phyloP scores from a whole-genome alignment of 2,329 filamentous ascomycete species.

The Calonectria pteridis region DNA sequence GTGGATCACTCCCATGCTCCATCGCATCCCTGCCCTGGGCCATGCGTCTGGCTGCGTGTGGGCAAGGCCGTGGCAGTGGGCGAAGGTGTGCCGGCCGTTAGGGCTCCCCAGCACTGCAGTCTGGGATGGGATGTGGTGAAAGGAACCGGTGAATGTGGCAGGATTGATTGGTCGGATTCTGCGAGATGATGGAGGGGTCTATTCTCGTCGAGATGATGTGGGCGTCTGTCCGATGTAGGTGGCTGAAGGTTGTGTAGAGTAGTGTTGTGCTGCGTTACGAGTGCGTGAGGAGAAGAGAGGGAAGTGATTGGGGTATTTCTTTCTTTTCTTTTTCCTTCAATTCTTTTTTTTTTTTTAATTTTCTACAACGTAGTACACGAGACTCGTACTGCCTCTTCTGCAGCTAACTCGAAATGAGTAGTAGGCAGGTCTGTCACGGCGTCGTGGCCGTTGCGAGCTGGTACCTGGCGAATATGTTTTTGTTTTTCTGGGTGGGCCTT shows the following conservation, averaged over 20 bases:
- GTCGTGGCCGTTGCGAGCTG: conserved; percentile 9
- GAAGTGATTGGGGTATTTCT: background rate
- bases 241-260: conserved; percentile 21
- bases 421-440: conserved; percentile 15
- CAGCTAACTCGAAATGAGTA: conserved; percentile 6
- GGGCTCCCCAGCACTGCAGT: conserved; percentile 38
- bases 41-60: conserved; percentile 42
- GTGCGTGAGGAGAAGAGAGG: conserved; percentile 19
- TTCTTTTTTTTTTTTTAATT: background rate
- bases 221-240: conserved; percentile 23
- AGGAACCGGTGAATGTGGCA: conserved; percentile 43
- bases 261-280: conserved; percentile 7
- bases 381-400: background rate
- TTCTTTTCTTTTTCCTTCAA: background rate
- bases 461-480: conserved; percentile 5
- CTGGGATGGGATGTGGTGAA: conserved; percentile 35
- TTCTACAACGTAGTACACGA: background rate
- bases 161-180: conserved; percentile 39
- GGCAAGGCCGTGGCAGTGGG: conserved; percentile 23
- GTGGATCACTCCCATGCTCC: conserved; percentile 36
- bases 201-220: conserved; percentile 31
- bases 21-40: conserved; percentile 40
- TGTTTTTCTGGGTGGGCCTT: conserved; percentile 9
- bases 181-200: conserved; percentile 17
- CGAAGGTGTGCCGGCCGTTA: conserved; percentile 37